phyloP scores from a whole-genome alignment of 306 rosid genomes.

The Pyrus communis region DNA sequence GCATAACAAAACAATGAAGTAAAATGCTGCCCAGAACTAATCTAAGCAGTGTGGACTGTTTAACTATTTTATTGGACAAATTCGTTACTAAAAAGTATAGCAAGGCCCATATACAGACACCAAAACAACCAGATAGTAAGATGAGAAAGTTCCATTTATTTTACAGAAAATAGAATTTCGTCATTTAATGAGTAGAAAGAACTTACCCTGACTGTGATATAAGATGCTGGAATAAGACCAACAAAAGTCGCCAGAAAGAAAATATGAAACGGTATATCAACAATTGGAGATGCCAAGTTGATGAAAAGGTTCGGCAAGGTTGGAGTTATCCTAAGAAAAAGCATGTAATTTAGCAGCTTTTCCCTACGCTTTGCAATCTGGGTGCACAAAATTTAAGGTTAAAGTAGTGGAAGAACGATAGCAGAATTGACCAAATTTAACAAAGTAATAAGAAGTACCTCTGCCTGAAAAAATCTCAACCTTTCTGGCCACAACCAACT shows the following conservation, averaged over 20 bases:
- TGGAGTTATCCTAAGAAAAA: slow-evolving; percentile 92
- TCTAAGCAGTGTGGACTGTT: background rate
- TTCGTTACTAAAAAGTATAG: background rate
- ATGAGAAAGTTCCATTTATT: background rate
- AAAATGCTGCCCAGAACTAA: background rate
- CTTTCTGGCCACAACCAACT: slow-evolving; percentile 91
- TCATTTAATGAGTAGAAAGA: background rate
- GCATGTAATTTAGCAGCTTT: slow-evolving; percentile 94
- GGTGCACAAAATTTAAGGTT: slow-evolving; percentile 1
- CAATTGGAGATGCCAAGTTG: slow-evolving; percentile 97
- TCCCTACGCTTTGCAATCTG: slow-evolving; percentile 89
- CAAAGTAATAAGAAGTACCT: slow-evolving; percentile 36
- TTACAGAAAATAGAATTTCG: background rate
- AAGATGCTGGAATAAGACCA: slow-evolving; percentile 86
- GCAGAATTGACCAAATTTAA: background rate
- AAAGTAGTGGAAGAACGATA: slow-evolving; percentile 1
- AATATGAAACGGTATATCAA: slow-evolving; percentile 83
- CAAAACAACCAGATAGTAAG: background rate
- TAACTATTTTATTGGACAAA: background rate
- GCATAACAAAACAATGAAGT: background rate
- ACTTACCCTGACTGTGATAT: slow-evolving; percentile 88
- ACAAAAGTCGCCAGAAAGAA: slow-evolving; percentile 81
- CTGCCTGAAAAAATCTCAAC: slow-evolving; percentile 79
- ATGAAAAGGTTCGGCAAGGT: slow-evolving; percentile 91
- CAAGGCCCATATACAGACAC: background rate